These are phyloP conservation scores for Aureobasidium melanogenum DNA, from an alignment of 2,329 filamentous ascomycete genomes.

Conservation along the genomic window DNA sequence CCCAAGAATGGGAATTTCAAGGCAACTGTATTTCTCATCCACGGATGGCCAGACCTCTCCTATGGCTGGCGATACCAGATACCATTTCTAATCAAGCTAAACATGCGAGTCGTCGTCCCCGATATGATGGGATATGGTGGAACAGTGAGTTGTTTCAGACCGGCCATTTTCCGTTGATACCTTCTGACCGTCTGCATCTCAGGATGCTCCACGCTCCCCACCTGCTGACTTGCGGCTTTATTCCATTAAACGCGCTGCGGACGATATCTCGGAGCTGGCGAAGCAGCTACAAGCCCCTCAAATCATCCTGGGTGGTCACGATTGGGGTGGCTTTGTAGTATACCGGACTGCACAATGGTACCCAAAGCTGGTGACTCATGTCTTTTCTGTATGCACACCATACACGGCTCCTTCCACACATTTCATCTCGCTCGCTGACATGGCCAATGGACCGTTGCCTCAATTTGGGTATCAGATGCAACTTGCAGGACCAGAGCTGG, in stretches of 20 bases:
- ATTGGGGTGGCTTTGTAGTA: slow-evolving; percentile 77
- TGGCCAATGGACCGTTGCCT: slow-evolving; percentile 50
- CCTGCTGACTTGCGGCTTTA: slow-evolving; percentile 13
- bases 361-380: slow-evolving; percentile 59
- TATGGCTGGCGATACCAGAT: slow-evolving; percentile 89
- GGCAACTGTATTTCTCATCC: slow-evolving; percentile 50
- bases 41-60: slow-evolving; percentile 76
- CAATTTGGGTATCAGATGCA: slow-evolving; percentile 83
- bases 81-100: slow-evolving; percentile 61
- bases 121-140: slow-evolving; percentile 82
- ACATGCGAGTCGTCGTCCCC: slow-evolving; percentile 70
- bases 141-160: slow-evolving; percentile 38
- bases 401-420: slow-evolving; percentile 34
- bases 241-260: slow-evolving; percentile 53
- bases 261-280: slow-evolving; percentile 67
- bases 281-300: slow-evolving; percentile 43
- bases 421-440: slow-evolving; percentile 46
- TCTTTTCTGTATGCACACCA: slow-evolving; percentile 77
- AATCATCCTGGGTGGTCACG: slow-evolving; percentile 82
- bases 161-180: not conserved
- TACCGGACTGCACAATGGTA: slow-evolving; percentile 69
- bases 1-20: slow-evolving; percentile 36
- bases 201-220: slow-evolving; percentile 13
- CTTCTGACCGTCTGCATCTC: not conserved
- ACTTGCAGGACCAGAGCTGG: slow-evolving; percentile 54